These are phyloP conservation scores for Hemileccinum rubropunctum DNA, from an alignment of 768 basidiomycete genomes.

Conservation along the genomic window DNA sequence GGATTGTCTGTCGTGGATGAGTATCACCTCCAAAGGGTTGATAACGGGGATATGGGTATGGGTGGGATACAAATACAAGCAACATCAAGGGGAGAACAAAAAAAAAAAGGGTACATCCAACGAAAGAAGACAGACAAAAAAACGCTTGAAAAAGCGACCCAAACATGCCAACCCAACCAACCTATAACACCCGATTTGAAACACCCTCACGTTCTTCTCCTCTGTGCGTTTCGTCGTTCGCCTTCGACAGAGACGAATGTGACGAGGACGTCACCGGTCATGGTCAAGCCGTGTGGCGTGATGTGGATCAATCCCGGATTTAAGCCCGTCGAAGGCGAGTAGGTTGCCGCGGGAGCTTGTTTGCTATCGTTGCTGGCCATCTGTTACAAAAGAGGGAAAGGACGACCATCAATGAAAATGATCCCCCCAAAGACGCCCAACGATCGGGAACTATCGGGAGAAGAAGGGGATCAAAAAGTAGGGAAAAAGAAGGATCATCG, in stretches of 20 bases:
- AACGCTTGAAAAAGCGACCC: background rate
- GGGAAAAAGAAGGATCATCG: background rate
- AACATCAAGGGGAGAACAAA: background rate
- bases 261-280: conserved; percentile 31
- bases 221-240: conserved; percentile 30
- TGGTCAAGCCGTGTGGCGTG: conserved; percentile 33
- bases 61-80: background rate
- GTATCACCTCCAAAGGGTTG: background rate
- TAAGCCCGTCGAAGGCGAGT: conserved; percentile 20
- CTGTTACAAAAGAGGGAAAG: conserved; percentile 4
- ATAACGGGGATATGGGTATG: background rate
- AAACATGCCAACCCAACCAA: too few species aligned
- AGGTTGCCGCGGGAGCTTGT: conserved; percentile 32
- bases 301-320: conserved; percentile 33
- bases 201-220: conserved; percentile 9
- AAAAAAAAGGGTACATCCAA: background rate
- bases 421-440: too few species aligned
- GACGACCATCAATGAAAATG: background rate
- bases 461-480: background rate
- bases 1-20: background rate
- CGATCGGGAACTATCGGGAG: too few species aligned
- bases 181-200: too few species aligned
- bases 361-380: conserved; percentile 34
- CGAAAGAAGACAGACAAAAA: background rate
- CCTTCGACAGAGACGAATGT: conserved; percentile 34